Evolutionary conservation across 2,329 filamentous ascomycete genomes (phyloP).

Genomic region (Ophiobolus disseminans): DNA sequence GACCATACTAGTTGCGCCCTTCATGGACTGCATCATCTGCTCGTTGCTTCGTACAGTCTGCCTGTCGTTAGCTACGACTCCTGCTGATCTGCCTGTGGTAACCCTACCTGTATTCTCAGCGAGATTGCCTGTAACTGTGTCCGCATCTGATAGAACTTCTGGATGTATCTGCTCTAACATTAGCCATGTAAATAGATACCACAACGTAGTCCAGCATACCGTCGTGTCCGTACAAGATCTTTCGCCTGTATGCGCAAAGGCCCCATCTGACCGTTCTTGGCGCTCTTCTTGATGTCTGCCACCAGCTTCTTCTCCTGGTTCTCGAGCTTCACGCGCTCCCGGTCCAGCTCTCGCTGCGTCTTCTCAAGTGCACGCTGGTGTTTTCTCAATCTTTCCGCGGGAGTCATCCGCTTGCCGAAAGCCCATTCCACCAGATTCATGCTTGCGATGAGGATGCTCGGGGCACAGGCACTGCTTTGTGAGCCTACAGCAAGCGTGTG

Average conservation of each 20-base stretch:
- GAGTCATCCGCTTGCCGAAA: conserved; percentile 99
- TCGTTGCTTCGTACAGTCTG: conserved; percentile 98
- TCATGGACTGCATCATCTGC: conserved; percentile 99
- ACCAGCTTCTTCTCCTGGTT: conserved; percentile 98
- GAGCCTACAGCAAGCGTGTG: conserved; percentile 4
- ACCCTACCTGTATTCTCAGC: conserved; percentile 84
- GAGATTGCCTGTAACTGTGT: conserved; percentile 97
- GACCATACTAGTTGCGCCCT: conserved; percentile 74
- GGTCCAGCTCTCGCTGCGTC: conserved; percentile 93
- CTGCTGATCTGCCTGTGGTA: not conserved
- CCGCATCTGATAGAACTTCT: conserved; percentile 98
- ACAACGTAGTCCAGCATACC: conserved; percentile 54
- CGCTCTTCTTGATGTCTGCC: conserved; percentile 95
- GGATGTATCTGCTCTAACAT: conserved; percentile 72
- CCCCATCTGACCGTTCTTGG: conserved; percentile 98
- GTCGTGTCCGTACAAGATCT: conserved; percentile 89
- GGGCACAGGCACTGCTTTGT: no score
- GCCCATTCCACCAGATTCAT: conserved; percentile 94
- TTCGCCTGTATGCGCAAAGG: conserved; percentile 98
- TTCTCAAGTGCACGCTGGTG: conserved; percentile 97
- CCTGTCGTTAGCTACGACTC: conserved; percentile 21
- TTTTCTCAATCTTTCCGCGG: conserved; percentile 86
- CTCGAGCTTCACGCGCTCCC: conserved; percentile 93
- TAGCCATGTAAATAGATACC: conserved; percentile 7
- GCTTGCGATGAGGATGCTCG: conserved; percentile 27